Conservation (phyloP, 768 basidiomycete genomes). For the Russula virescens region DNA sequence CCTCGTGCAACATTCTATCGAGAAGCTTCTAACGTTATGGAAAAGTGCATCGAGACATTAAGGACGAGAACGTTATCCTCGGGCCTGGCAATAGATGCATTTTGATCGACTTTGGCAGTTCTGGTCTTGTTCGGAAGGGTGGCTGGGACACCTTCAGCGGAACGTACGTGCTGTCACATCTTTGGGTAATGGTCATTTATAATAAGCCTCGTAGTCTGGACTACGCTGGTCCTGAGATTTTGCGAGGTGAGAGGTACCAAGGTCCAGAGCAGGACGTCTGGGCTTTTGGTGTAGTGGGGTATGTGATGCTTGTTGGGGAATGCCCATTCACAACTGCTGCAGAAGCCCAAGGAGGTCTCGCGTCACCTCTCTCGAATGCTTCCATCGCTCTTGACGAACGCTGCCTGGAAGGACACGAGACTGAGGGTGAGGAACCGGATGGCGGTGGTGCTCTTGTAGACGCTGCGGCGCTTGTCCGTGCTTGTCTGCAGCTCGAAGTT, state of each 20-base stretch:
- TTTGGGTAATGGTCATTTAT: constrained; percentile 21
- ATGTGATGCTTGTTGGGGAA: constrained; percentile 88
- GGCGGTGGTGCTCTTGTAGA: constrained; percentile 82
- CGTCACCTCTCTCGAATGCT: constrained; percentile 68
- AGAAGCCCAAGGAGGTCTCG: constrained; percentile 82
- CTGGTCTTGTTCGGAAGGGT: constrained; percentile 72
- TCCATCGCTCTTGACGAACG: constrained; percentile 75
- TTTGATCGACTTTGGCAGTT: constrained; percentile 96
- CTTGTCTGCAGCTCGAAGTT: constrained; percentile 80
- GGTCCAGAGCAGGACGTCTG: constrained; percentile 98
- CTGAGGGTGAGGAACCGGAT: constrained; percentile 71
- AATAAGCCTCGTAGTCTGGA: constrained; percentile 51
- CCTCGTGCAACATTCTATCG: background rate
- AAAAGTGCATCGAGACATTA: constrained; percentile 94
- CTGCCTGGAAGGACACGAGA: constrained; percentile 67
- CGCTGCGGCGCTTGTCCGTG: constrained; percentile 75
- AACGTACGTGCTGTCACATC: constrained; percentile 54
- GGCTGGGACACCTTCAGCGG: constrained; percentile 91
- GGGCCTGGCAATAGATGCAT: constrained; percentile 78
- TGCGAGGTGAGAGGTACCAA: constrained; percentile 89
- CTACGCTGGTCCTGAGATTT: constrained; percentile 94
- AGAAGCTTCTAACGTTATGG: constrained; percentile 4
- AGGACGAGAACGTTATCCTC: constrained; percentile 93
- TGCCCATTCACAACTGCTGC: constrained; percentile 88
- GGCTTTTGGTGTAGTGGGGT: constrained; percentile 96